Evolutionary conservation across 352 stramenopile genomes (phyloP).

Genomic region (Phytophthora agathidicida): DNA sequence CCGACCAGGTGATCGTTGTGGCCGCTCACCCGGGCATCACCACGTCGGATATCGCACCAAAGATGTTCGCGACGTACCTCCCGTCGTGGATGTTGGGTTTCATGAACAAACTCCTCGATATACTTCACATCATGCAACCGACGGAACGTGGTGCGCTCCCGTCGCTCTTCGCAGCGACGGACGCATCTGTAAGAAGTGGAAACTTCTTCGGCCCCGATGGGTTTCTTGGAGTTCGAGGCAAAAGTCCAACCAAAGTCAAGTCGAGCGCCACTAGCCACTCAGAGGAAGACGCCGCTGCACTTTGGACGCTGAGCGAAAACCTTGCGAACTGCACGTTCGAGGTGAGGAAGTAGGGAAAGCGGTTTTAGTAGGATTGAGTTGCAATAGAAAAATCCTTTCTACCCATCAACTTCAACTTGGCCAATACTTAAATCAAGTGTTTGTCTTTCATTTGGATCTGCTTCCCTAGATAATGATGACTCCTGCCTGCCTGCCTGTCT

Average conservation of each 20-base stretch:
- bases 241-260: conserved; percentile 27
- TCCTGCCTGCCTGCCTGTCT: background rate
- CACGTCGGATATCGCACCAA: conserved; percentile 34
- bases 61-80: conserved; percentile 26
- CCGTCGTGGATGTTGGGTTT: conserved; percentile 35
- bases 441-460: background rate
- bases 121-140: conserved; percentile 45
- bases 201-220: conserved; percentile 37
- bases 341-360: conserved; percentile 6
- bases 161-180: conserved; percentile 40
- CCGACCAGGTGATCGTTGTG: conserved; percentile 35
- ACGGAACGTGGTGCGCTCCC: conserved; percentile 34
- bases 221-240: conserved; percentile 34
- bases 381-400: too few relatives aligned
- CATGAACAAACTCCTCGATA: conserved; percentile 27
- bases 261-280: conserved; percentile 40
- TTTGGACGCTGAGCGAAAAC: conserved; percentile 50
- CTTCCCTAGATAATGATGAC: background rate
- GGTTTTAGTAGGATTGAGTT: too few relatives aligned
- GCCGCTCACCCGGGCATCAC: conserved; percentile 40
- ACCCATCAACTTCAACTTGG: conserved; percentile 15
- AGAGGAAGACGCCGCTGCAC: conserved; percentile 22
- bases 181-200: conserved; percentile 21
- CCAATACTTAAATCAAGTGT: background rate
- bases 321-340: conserved; percentile 24